Evolutionary conservation across 1,284 basidiomycete genomes (phyloP).

Genomic region (Chondrostereum purpureum): DNA sequence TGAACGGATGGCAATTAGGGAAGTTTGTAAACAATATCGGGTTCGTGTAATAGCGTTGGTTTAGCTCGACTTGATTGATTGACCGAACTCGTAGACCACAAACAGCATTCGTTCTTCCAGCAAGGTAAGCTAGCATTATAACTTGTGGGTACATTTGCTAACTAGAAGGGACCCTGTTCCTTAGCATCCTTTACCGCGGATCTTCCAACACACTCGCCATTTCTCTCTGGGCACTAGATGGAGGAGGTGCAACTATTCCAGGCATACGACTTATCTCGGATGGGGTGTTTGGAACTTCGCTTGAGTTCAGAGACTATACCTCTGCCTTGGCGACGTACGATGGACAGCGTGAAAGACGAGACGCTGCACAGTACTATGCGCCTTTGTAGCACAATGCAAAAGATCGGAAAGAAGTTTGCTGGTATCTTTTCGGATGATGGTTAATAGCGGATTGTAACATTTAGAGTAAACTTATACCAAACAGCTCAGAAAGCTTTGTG

Average conservation of each 20-base stretch:
- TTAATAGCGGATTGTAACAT: no score
- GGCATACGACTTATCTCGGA: slow-evolving; percentile 35
- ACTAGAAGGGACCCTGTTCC: background rate
- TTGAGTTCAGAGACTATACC: slow-evolving; percentile 30
- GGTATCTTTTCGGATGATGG: background rate
- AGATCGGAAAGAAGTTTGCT: no score
- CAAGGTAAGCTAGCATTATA: slow-evolving; percentile 30
- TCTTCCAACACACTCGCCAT: slow-evolving; percentile 38
- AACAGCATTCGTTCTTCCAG: slow-evolving; percentile 40
- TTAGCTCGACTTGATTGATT: background rate
- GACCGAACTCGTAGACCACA: slow-evolving; percentile 31
- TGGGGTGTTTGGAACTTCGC: slow-evolving; percentile 31
- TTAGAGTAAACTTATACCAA: no score
- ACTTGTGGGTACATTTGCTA: background rate
- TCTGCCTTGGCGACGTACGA: slow-evolving; percentile 9
- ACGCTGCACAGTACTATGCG: background rate
- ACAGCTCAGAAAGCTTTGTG: no score
- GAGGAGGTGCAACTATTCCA: slow-evolving; percentile 31
- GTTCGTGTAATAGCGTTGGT: slow-evolving; percentile 18
- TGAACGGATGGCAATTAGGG: slow-evolving; percentile 49
- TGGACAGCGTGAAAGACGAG: background rate
- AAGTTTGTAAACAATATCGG: slow-evolving; percentile 47
- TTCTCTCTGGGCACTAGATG: slow-evolving; percentile 42
- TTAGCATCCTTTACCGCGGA: slow-evolving; percentile 32
- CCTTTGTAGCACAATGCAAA: background rate